Percentiles rank a stretch among this genome's conserved stretches.
These are phyloP conservation scores for Kluyveromyces lactis DNA, from an alignment of 805 yeast species.

Conservation along the genomic window DNA sequence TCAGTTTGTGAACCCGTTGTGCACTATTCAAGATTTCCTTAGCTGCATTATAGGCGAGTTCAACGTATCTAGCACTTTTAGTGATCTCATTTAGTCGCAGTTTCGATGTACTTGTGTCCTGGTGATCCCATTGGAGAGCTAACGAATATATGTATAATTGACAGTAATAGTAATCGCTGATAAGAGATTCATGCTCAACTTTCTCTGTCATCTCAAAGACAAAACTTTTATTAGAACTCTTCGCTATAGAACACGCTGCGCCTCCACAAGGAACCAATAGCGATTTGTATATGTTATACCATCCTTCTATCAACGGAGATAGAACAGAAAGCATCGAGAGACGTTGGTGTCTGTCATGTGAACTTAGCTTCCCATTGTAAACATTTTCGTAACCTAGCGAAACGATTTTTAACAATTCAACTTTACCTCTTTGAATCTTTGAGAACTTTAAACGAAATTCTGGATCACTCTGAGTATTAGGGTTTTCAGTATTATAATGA, in stretches of 20 bases:
- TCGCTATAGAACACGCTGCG: conserved; percentile 20
- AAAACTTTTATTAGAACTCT: conserved; percentile 25
- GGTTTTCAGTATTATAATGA: conserved; percentile 8
- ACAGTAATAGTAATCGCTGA: conserved; percentile 79
- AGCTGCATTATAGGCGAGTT: conserved; percentile 76
- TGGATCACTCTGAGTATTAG: conserved; percentile 2
- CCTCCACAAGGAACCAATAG: conserved; percentile 40
- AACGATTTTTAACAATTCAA: conserved; percentile 71
- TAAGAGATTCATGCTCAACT: conserved; percentile 60
- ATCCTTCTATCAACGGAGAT: conserved; percentile 67
- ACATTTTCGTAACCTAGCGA: conserved; percentile 78
- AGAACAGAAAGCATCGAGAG: conserved; percentile 63
- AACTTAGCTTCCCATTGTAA: conserved; percentile 49
- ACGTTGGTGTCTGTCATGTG: conserved; percentile 51
- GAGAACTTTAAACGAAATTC: conserved; percentile 43
- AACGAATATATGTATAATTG: conserved; percentile 77
- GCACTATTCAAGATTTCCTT: conserved; percentile 68
- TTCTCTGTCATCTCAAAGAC: conserved; percentile 26
- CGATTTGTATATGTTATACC: conserved; percentile 60
- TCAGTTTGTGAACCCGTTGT: conserved; percentile 55
- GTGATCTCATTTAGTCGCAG: conserved; percentile 63
- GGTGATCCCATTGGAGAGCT: conserved; percentile 51
- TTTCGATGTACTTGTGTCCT: conserved; percentile 18
- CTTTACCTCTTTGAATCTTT: conserved; percentile 59
- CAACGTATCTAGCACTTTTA: conserved; percentile 67